phyloP scores from a whole-genome alignment of 805 yeast genomes.

The Yarrowia keelungensis region DNA sequence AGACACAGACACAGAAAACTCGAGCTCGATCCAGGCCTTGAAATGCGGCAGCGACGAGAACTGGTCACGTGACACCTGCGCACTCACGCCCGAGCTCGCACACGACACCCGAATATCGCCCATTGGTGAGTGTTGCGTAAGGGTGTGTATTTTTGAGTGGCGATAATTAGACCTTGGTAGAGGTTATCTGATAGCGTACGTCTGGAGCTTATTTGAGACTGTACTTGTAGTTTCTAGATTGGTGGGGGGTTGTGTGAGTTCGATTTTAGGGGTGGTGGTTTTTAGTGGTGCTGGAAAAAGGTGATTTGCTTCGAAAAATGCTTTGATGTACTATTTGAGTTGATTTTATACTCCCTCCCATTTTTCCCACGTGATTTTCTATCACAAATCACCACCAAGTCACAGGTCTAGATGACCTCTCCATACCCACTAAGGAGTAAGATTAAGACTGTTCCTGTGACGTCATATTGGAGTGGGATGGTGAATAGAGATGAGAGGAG shows the following conservation, averaged over 20 bases:
- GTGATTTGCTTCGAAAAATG: too few relatives aligned
- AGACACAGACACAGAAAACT: constrained; percentile 11
- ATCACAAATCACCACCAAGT: too few relatives aligned
- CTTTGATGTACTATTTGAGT: rapidly evolving
- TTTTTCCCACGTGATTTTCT: too few relatives aligned
- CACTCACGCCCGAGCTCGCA: constrained; percentile 12
- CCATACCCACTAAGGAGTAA: too few relatives aligned
- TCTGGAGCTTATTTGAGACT: neutral
- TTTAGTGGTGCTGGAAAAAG: too few relatives aligned
- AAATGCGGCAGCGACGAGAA: constrained; percentile 23
- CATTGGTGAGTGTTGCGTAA: constrained; percentile 2
- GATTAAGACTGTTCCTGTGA: too few relatives aligned
- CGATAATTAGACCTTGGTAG: neutral
- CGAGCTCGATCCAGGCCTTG: constrained; percentile 35
- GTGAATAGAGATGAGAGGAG: too few relatives aligned
- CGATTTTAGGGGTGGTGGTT: neutral
- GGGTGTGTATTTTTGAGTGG: constrained; percentile 3
- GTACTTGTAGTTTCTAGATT: neutral
- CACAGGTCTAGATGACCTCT: too few relatives aligned
- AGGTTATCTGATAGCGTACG: constrained; percentile 30
- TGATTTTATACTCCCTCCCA: too few relatives aligned
- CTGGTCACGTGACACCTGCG: constrained; percentile 4
- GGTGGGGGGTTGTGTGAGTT: neutral
- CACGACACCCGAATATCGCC: constrained; percentile 11
- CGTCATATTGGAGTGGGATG: too few relatives aligned